Conservation (phyloP, 1,284 basidiomycete species). For the Boletus semigastroideus region DNA sequence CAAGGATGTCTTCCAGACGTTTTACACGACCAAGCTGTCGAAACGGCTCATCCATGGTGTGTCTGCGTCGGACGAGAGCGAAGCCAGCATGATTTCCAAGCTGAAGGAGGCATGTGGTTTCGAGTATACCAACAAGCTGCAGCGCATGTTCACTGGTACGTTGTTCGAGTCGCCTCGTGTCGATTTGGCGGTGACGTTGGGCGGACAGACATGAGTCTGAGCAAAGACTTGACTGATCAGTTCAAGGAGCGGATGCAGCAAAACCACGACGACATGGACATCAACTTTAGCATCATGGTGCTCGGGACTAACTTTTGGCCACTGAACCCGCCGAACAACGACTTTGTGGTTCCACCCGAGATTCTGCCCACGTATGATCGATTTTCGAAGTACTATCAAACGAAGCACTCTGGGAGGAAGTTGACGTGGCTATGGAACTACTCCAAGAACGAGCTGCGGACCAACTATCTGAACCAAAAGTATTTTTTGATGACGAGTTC, state of each 20-base stretch:
- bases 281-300: conserved; percentile 93
- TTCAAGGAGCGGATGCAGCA: conserved; percentile 95
- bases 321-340: conserved; percentile 77
- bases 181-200: conserved; percentile 5
- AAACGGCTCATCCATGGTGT: conserved; percentile 91
- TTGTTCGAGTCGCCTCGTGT: conserved; percentile 1
- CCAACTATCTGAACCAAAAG: conserved; percentile 91
- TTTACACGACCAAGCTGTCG: conserved; percentile 96
- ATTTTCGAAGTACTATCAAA: conserved; percentile 93
- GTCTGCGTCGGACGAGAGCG: conserved; percentile 95
- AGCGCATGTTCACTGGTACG: conserved; percentile 96
- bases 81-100: conserved; percentile 98
- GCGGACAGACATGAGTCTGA: conserved; percentile 84
- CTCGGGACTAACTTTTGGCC: conserved; percentile 98
- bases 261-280: conserved; percentile 80
- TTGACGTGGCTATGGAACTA: conserved; percentile 98
- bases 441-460: conserved; percentile 93
- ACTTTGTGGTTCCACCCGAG: conserved; percentile 89
- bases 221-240: conserved; percentile 93
- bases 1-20: conserved; percentile 99
- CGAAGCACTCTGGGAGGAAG: conserved; percentile 93
- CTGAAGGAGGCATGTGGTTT: conserved; percentile 98
- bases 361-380: conserved; percentile 87
- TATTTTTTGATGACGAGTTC: conserved; percentile 95
- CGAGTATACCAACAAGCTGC: conserved; percentile 98